Percentiles rank a stretch among this genome's conserved stretches.
phyloP scores from a whole-genome alignment of 2,329 filamentous ascomycete genomes.

The Aspergillus udagawae region DNA sequence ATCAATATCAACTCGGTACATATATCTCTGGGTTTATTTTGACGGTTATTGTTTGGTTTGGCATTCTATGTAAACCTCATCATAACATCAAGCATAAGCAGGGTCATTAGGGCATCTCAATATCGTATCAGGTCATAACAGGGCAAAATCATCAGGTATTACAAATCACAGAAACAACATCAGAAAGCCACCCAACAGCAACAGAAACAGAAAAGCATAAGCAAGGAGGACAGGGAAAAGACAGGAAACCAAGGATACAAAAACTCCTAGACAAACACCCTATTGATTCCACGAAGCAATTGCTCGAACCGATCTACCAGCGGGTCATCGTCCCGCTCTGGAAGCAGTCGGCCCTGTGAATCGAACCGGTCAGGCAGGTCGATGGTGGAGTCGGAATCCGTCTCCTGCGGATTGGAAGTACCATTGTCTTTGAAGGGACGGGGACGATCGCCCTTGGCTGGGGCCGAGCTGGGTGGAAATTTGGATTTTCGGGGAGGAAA shows the following conservation, averaged over 20 bases:
- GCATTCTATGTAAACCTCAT: background rate
- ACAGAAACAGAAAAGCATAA: background rate
- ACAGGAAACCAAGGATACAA: background rate
- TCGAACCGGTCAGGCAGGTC: conserved; percentile 45
- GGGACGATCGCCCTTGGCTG: conserved; percentile 3
- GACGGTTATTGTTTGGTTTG: background rate
- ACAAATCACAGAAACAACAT: background rate
- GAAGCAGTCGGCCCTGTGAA: conserved; percentile 35
- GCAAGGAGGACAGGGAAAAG: background rate
- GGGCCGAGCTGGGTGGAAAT: background rate
- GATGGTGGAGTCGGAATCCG: conserved; percentile 42
- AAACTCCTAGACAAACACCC: conserved; percentile 18
- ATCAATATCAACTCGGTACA: background rate
- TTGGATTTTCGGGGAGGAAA: conserved; percentile 10
- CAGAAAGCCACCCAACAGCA: background rate
- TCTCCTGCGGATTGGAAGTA: conserved; percentile 11
- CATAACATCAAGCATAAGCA: background rate
- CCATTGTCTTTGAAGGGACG: background rate
- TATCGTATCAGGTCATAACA: background rate
- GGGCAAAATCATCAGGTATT: background rate
- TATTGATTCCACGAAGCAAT: conserved; percentile 30
- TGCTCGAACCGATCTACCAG: conserved; percentile 34
- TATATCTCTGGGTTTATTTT: background rate
- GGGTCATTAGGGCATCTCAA: background rate
- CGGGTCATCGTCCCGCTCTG: conserved; percentile 28